phyloP scores from a whole-genome alignment of 495 filamentous ascomycete genomes.

The Penicillium dipodomyicola region DNA sequence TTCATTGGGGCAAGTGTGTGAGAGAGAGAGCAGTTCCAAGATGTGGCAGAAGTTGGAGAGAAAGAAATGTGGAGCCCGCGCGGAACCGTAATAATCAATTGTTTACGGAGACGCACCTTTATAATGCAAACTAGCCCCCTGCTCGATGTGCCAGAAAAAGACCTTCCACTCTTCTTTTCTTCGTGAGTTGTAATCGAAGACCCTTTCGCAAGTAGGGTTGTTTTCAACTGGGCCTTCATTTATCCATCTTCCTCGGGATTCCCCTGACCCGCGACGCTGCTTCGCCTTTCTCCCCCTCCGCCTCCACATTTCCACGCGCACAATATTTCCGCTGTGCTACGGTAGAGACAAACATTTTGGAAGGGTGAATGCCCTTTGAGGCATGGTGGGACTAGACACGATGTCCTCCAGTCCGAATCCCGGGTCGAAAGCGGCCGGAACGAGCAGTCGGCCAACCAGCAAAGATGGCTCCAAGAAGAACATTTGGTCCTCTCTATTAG shows the following conservation, averaged over 20 bases:
- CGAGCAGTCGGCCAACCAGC: constrained; percentile 54
- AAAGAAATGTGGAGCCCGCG: constrained; percentile 26
- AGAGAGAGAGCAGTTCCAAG: constrained; percentile 9
- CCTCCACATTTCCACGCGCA: constrained; percentile 11
- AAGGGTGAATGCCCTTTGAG: constrained; percentile 40
- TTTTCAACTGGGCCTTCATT: not conserved
- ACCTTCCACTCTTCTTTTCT: constrained; percentile 1
- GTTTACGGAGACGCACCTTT: constrained; percentile 24
- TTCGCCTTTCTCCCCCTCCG: constrained; percentile 15
- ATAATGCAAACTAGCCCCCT: constrained; percentile 12
- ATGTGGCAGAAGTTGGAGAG: constrained; percentile 19
- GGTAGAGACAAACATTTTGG: constrained; percentile 14
- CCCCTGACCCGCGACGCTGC: constrained; percentile 23
- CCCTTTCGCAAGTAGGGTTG: constrained; percentile 1
- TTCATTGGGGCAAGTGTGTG: constrained; percentile 61
- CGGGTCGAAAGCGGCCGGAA: constrained; percentile 34
- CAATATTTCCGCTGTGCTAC: constrained; percentile 5
- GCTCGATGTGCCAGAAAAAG: constrained; percentile 7
- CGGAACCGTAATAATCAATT: constrained; percentile 33
- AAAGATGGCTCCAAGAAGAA: constrained; percentile 79
- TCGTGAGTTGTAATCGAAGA: not conserved
- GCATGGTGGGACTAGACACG: constrained; percentile 40
- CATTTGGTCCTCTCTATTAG: constrained; percentile 93
- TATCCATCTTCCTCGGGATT: constrained; percentile 12
- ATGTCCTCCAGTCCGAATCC: constrained; percentile 45